These are phyloP conservation scores for Nothophytophthora sp. DNA, from an alignment of 352 stramenopile species.

Conservation along the genomic window DNA sequence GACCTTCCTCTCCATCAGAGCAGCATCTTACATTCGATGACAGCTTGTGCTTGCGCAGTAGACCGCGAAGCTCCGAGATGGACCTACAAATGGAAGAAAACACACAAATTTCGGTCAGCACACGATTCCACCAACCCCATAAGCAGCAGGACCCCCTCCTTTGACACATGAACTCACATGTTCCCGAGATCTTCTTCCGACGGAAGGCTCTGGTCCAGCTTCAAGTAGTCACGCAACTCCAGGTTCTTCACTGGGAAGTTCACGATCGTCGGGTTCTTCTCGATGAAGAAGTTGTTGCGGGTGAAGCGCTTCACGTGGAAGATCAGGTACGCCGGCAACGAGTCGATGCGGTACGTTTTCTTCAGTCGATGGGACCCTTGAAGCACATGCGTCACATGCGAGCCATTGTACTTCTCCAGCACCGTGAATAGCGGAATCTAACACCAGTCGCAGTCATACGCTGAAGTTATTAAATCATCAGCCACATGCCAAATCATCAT, in stretches of 20 bases:
- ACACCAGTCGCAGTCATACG: neutral
- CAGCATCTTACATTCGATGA: slow-evolving; percentile 37
- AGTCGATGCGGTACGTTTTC: slow-evolving; percentile 94
- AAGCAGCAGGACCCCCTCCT: neutral
- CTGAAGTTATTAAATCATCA: too few relatives aligned
- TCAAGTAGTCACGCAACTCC: slow-evolving; percentile 93
- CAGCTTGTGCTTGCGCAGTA: slow-evolving; percentile 56
- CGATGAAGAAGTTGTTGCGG: slow-evolving; percentile 97
- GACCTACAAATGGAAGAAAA: slow-evolving; percentile 33
- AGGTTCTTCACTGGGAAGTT: slow-evolving; percentile 99
- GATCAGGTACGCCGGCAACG: slow-evolving; percentile 95
- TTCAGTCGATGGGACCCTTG: slow-evolving; percentile 81
- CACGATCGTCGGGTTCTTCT: slow-evolving; percentile 99
- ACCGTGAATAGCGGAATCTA: slow-evolving; percentile 97
- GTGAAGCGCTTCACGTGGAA: slow-evolving; percentile 98
- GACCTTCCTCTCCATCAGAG: neutral
- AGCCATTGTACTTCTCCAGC: slow-evolving; percentile 97
- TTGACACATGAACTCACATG: slow-evolving; percentile 21
- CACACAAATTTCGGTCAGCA: neutral
- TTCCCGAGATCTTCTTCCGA: slow-evolving; percentile 54
- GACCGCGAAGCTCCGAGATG: slow-evolving; percentile 57
- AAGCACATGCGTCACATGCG: slow-evolving; percentile 74
- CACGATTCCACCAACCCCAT: too few relatives aligned
- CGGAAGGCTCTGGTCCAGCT: slow-evolving; percentile 46
- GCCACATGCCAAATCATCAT: too few relatives aligned